Conservation (phyloP, 192 early-diverging fungal species). For the Backusella circina region DNA sequence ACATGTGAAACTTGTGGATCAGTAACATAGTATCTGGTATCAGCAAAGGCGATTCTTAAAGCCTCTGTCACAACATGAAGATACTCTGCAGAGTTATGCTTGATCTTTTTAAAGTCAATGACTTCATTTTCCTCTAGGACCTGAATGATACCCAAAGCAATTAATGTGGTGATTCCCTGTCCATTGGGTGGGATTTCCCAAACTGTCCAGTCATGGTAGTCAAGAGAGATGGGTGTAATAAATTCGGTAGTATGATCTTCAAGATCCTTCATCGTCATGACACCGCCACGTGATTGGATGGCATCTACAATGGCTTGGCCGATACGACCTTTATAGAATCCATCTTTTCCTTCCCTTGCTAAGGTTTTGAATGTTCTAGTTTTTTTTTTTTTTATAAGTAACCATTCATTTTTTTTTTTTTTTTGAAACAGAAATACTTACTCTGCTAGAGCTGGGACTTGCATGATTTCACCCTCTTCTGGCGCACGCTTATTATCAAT, state of each 20-base stretch:
- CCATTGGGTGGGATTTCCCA: conserved; percentile 78
- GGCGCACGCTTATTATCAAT: conserved; percentile 51
- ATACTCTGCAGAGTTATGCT: conserved; percentile 57
- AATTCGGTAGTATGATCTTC: conserved; percentile 44
- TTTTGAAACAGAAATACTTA: conserved; percentile 21
- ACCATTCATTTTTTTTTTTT: not conserved
- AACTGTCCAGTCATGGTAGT: conserved; percentile 55
- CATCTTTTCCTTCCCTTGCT: conserved; percentile 57
- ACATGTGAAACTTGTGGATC: conserved; percentile 56
- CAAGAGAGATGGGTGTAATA: conserved; percentile 57
- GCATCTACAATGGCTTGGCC: conserved; percentile 63
- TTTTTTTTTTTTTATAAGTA: not conserved
- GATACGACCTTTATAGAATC: conserved; percentile 67
- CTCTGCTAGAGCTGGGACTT: conserved; percentile 52
- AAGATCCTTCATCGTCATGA: conserved; percentile 67
- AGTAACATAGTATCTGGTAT: conserved; percentile 59
- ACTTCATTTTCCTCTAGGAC: conserved; percentile 43
- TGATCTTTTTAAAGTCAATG: conserved; percentile 36
- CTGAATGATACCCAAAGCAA: conserved; percentile 67
- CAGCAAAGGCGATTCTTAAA: conserved; percentile 75
- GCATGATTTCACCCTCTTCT: conserved; percentile 56
- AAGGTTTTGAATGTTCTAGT: conserved; percentile 50
- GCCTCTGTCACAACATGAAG: conserved; percentile 67
- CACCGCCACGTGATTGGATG: conserved; percentile 48
- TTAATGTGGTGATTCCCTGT: conserved; percentile 66